Conservation (phyloP, 352 stramenopile species). For the Discostella stelligera region DNA sequence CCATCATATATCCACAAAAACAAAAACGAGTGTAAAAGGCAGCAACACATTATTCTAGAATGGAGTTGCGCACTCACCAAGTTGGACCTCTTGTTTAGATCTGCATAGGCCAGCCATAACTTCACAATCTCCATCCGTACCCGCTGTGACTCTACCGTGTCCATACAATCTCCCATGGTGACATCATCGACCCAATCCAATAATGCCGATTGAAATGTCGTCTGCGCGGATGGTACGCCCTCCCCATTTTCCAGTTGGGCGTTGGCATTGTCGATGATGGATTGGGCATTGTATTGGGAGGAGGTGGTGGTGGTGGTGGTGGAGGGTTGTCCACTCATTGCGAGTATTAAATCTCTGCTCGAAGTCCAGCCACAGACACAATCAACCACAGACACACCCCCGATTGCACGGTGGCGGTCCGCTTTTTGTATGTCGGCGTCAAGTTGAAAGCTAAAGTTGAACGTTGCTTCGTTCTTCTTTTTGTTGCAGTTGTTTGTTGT, state of each 20-base stretch:
- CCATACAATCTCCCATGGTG: slow-evolving; percentile 31
- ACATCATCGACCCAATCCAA: slow-evolving; percentile 82
- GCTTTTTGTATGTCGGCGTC: too few relatives aligned
- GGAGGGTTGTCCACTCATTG: neutral
- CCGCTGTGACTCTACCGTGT: slow-evolving; percentile 13
- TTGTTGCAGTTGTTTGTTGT: too few relatives aligned
- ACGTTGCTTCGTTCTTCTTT: too few relatives aligned
- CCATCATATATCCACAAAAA: neutral
- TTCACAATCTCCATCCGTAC: slow-evolving; percentile 65
- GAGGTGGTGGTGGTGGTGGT: neutral
- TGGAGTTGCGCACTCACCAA: slow-evolving; percentile 43
- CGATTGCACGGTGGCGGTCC: too few relatives aligned
- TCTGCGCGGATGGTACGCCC: slow-evolving; percentile 66
- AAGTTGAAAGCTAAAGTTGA: too few relatives aligned
- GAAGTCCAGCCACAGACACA: too few relatives aligned
- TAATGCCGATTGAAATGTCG: slow-evolving; percentile 75
- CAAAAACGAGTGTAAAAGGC: neutral
- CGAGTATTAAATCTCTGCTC: too few relatives aligned
- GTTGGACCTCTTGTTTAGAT: slow-evolving; percentile 64
- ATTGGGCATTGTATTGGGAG: slow-evolving; percentile 40
- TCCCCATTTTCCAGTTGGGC: slow-evolving; percentile 53
- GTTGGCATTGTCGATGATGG: slow-evolving; percentile 64
- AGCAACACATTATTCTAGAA: too few relatives aligned
- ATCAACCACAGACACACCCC: too few relatives aligned
- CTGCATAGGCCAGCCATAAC: slow-evolving; percentile 77